Evolutionary conservation across 1,284 basidiomycete genomes (phyloP).

Genomic region (Melampsora larici-populina): DNA sequence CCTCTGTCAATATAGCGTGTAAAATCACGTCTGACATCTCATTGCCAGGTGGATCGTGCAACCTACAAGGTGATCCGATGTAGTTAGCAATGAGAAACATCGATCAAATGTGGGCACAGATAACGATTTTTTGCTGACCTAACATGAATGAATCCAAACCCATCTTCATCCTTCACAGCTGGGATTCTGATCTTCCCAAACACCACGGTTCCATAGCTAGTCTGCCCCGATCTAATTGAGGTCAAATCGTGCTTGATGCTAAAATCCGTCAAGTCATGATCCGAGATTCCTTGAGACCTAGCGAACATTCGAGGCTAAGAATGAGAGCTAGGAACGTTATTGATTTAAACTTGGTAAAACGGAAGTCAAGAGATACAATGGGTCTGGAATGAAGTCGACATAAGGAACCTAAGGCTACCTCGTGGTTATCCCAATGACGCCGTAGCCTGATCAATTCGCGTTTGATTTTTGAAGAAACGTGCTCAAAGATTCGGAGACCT

Average conservation of each 20-base stretch:
- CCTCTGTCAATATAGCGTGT: conserved; percentile 29
- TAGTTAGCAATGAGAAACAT: not conserved
- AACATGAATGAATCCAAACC: conserved; percentile 67
- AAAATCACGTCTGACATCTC: conserved; percentile 18
- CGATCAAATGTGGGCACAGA: not conserved
- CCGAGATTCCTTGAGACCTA: conserved; percentile 59
- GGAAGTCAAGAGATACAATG: too few species aligned
- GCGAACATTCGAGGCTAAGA: conserved; percentile 13
- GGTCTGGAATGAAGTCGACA: too few species aligned
- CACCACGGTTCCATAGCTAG: conserved; percentile 67
- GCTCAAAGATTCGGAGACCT: conserved; percentile 56
- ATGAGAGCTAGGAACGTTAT: too few species aligned
- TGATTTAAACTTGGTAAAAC: too few species aligned
- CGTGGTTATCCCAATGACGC: conserved; percentile 63
- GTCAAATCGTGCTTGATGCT: conserved; percentile 56
- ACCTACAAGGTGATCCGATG: not conserved
- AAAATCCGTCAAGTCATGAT: conserved; percentile 61
- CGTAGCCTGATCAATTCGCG: conserved; percentile 64
- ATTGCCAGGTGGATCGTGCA: conserved; percentile 24
- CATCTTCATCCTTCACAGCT: conserved; percentile 63
- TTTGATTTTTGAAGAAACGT: conserved; percentile 62
- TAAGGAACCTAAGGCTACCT: conserved; percentile 42
- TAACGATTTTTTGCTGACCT: conserved; percentile 58
- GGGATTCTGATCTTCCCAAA: conserved; percentile 71
- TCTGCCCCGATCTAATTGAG: conserved; percentile 55